Base-by-base conservation (phyloP, 352 stramenopile species). In the Blastocystis sp. region DNA sequence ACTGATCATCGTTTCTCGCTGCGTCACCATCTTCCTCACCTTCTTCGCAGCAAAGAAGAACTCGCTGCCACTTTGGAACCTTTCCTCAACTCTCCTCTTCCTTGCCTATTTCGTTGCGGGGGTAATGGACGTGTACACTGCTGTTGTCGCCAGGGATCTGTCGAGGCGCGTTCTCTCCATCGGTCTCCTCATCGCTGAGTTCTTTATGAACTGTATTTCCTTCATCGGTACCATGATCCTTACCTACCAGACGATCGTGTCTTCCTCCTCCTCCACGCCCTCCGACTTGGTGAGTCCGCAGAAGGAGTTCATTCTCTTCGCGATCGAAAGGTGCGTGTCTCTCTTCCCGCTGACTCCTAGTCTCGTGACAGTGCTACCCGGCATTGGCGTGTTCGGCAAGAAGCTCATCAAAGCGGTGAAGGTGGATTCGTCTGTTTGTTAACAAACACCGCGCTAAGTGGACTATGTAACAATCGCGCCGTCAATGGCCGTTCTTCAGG, bases 241-340 rank as follows among this genome's bases (percentile, higher is more conserved):
- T 62, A 48, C 69, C 43, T 79, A 79, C 60, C 69, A 79, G 69
- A 79, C 69, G 24, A 42, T 79, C 11, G 19, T 45, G 57, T 43
- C 11, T 63, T n/a, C 28, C 28, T 64, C 9, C 21, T 42, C 10
- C 48, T 76, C 9, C 17, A 11, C 19, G 17, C 60, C 69, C 3
- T 62, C 60, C 24, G 48, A 64, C 52, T 62, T 79, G 42, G 48
- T 24, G 11, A 48, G 63, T 64, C 69, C 69, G 2, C 43, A 61
- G 69, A 60, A 79, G 57, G 69, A 48, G 24, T 64, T 79, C 40
- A 64, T 79, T 28, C 40, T n/a, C 9, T 42, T 63, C 21, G 52
- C 60, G 1, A 19, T 79, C 10, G 21, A 42, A 79, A 64, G 69
- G 69, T 79, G 19, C 14, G 11, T 3, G 14, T 79, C 3, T 43